Base-by-base conservation (phyloP, 441 rosid genomes). In the Arabidopsis lyrata region DNA sequence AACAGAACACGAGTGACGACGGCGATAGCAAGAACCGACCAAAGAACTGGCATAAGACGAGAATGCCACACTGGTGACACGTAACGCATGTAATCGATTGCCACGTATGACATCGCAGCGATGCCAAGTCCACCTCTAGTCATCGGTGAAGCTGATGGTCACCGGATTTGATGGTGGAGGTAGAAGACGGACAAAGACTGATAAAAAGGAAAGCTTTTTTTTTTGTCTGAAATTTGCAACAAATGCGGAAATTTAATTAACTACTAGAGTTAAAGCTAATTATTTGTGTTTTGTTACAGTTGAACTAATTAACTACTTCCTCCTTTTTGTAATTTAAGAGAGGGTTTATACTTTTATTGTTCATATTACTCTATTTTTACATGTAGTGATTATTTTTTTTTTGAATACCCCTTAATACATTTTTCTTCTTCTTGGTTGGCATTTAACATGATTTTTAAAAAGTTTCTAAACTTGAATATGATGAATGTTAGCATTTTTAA, bases 81-180 rank as follows among this genome's bases (percentile, higher is more conserved):
- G 84, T 84, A 83, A 38, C 97, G 87, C 62, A 92, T 81, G 76
- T 94, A 94, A 80, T 94, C 97, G 20, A 94, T 77, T 60, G 85
- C 87, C 53, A 94, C 89, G 62, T 91, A 91, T 45, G 91, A 81
- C 12, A 91, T 71, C 32, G 97, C 97, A 24, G 92, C 96, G 63
- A 85, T 47, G 5, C 98, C 97, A n/a, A 91, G 76, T 55, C 97
- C 96, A 7, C 89, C 86, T 50, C 47, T 22, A 42, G 78, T 13
- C 74, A 68, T 65, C 57, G 32, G 54, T 20, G 61, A 29, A 4
- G 71, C 20, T 48, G 66, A 57, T 14, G 15, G 64, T 69, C 16
- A 69, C 63, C 22, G 38, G 71, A 35, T 75, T 44, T 38, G 66
- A 36, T 22, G 63, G 70, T 73, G 16, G 65, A 20, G 65, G 49